Conservation (phyloP, 225 moss, liverwort and hornwort species). For the Pseudisothecium myosuroides region DNA sequence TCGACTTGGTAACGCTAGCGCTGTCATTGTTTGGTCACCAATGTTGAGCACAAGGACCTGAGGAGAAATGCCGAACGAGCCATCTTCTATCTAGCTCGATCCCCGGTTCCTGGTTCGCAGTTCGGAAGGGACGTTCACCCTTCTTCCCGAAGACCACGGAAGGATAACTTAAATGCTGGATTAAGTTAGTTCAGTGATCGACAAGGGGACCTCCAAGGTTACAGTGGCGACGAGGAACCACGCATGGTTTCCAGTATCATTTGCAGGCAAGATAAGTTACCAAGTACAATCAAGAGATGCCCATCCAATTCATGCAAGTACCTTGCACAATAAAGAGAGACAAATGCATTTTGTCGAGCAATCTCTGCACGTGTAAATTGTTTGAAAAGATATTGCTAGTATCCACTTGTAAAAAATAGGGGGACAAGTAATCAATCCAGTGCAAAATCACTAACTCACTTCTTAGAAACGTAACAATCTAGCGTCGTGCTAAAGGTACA, state of each 20-base stretch:
- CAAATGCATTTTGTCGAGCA: neutral
- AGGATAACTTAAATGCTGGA: neutral
- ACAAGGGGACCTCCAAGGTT: neutral
- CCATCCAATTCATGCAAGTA: neutral
- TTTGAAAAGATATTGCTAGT: neutral
- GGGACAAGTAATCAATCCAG: neutral
- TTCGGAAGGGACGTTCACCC: neutral
- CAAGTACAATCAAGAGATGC: neutral
- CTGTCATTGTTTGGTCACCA: neutral
- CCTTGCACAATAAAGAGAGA: neutral
- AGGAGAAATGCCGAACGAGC: neutral
- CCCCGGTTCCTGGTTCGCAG: neutral
- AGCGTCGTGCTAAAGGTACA: constrained; percentile 1
- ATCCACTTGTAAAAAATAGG: neutral
- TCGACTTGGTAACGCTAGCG: neutral
- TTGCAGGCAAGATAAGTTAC: neutral
- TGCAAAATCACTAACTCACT: neutral
- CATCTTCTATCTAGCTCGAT: neutral
- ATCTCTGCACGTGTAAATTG: neutral
- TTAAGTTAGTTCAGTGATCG: neutral
- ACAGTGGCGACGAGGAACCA: neutral
- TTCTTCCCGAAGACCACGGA: neutral
- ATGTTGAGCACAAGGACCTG: neutral
- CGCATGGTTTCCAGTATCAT: neutral
- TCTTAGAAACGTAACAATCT: neutral